Evolutionary conservation across 2,329 filamentous ascomycete genomes (phyloP).

Genomic region (Xylariaceae sp.): DNA sequence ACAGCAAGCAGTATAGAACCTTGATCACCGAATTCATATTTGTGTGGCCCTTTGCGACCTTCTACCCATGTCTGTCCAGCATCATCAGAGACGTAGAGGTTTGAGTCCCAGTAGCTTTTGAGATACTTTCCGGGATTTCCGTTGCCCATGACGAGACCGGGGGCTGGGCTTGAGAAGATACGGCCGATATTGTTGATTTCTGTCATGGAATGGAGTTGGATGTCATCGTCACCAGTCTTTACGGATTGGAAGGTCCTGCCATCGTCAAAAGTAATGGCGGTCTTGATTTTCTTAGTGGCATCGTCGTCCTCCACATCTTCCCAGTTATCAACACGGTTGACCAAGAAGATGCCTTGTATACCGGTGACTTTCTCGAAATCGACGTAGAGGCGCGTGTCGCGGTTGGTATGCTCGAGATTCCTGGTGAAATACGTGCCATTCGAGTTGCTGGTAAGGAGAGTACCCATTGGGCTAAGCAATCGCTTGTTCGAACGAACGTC

Average conservation of each 20-base stretch:
- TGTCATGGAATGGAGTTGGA: slow-evolving; percentile 92
- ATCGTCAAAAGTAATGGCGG: slow-evolving; percentile 91
- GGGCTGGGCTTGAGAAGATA: slow-evolving; percentile 89
- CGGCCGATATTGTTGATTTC: slow-evolving; percentile 76
- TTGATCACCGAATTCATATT: slow-evolving; percentile 94
- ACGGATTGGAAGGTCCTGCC: slow-evolving; percentile 78
- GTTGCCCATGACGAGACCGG: slow-evolving; percentile 88
- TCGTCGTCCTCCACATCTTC: slow-evolving; percentile 62
- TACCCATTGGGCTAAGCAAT: slow-evolving; percentile 70
- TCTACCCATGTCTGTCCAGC: slow-evolving; percentile 81
- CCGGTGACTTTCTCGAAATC: slow-evolving; percentile 93
- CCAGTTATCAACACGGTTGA: slow-evolving; percentile 87
- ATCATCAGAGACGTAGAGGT: slow-evolving; percentile 86
- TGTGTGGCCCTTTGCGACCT: slow-evolving; percentile 75
- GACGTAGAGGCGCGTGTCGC: slow-evolving; percentile 69
- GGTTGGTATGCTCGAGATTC: slow-evolving; percentile 90
- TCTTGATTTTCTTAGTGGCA: slow-evolving; percentile 64
- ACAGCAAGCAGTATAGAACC: slow-evolving; percentile 85
- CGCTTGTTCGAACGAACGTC: slow-evolving; percentile 74
- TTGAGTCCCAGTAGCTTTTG: slow-evolving; percentile 65
- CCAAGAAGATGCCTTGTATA: slow-evolving; percentile 87
- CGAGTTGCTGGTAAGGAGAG: slow-evolving; percentile 92
- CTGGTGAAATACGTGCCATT: slow-evolving; percentile 94
- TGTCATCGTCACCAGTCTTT: slow-evolving; percentile 59
- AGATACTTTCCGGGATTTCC: slow-evolving; percentile 82